Base-by-base conservation (phyloP, 257 asterid genomes). In the Leptodermis oblonga region DNA sequence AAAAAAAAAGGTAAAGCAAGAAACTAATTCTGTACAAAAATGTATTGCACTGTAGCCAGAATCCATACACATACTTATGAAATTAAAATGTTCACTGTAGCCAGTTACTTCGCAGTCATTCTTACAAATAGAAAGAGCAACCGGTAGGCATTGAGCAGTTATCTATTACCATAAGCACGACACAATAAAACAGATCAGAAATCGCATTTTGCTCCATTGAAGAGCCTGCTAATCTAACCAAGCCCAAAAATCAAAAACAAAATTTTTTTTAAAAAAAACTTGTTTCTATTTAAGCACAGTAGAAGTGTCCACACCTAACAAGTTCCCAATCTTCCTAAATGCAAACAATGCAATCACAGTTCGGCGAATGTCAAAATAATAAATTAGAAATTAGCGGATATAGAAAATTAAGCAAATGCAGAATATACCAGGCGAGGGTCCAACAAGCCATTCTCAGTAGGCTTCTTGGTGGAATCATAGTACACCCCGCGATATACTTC, bases 401-500 rank as follows among this genome's bases (percentile, higher is more conserved):
- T 20, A 36, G 17, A 41, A n/a, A 48, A 43, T 23, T n/a, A 26
- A 23, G 63, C 67, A 52, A 52, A 28, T 31, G 61, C n/a, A 61
- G 15, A 14, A 51, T 37, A 70, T 83, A 93, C 99, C 97, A 93
- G 89, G 80, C 65, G 96, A 59, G 85, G 80, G 69, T 93, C 99
- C 58, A 93, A 80, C 86, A 93, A 82, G 55, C 99, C 99, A 67
- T 79, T 74, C 20, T 34, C 82, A 28, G 56, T 12, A 46, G 97
- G 96, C 76, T 75, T 76, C 67, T 68, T 78, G 37, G 0, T 26
- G 3, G 51, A 6, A 41, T 93, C 92, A 79, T 93, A 93, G 62
- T 90, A 88, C 51, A 15, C 53, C 20, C 94, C 94, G 3, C 66
- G 79, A 25, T 36, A 74, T 31, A 93, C 92, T 82, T 93, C 83